phyloP scores from a whole-genome alignment of 768 basidiomycete genomes.

The Russula abietina region DNA sequence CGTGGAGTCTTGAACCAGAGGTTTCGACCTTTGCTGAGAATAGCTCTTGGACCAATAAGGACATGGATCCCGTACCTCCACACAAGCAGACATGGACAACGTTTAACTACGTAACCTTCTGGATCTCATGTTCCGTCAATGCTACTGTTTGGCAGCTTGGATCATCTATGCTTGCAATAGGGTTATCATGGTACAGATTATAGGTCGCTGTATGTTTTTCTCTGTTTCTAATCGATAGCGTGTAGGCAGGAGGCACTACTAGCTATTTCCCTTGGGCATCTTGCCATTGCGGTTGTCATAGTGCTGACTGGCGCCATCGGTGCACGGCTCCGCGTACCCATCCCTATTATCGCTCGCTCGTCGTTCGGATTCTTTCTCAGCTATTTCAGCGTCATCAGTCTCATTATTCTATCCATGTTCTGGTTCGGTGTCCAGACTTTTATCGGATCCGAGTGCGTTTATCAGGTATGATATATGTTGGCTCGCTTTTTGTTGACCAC shows the following conservation, averaged over 20 bases:
- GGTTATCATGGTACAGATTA: slow-evolving; percentile 54
- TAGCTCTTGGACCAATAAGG: slow-evolving; percentile 61
- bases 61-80: slow-evolving; percentile 70
- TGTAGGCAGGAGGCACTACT: slow-evolving; percentile 57
- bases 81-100: slow-evolving; percentile 59
- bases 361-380: slow-evolving; percentile 89
- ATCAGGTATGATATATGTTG: slow-evolving; percentile 39
- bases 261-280: slow-evolving; percentile 69
- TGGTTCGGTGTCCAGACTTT: slow-evolving; percentile 75
- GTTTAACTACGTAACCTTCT: slow-evolving; percentile 60
- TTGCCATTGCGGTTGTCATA: slow-evolving; percentile 66
- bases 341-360: slow-evolving; percentile 70
- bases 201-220: not conserved
- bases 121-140: slow-evolving; percentile 35
- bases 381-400: slow-evolving; percentile 77
- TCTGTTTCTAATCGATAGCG: not conserved
- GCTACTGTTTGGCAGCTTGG: slow-evolving; percentile 49
- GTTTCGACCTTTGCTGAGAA: slow-evolving; percentile 53
- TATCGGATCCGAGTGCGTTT: slow-evolving; percentile 60
- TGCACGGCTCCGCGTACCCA: slow-evolving; percentile 72
- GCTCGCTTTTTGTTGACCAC: not conserved
- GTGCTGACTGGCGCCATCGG: slow-evolving; percentile 74
- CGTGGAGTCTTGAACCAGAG: slow-evolving; percentile 50
- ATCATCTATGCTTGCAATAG: slow-evolving; percentile 68
- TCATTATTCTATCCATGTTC: slow-evolving; percentile 72